Evolutionary conservation across 2,329 filamentous ascomycete species (phyloP).

Genomic region (Ophiostoma tasmaniense): DNA sequence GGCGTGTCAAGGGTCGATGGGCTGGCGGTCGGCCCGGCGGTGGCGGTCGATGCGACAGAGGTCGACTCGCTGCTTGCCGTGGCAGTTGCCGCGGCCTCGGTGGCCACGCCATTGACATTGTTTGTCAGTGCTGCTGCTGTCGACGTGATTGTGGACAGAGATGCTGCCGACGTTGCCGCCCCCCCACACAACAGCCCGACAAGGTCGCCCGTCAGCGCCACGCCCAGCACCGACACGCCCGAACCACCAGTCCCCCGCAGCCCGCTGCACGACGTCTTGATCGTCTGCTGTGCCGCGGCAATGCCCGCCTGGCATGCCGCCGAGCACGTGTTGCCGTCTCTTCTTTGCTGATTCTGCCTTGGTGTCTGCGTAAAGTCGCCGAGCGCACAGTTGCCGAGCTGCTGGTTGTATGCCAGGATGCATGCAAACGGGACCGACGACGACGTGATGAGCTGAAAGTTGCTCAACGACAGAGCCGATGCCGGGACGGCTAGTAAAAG

Average conservation of each 20-base stretch:
- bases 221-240: constrained; percentile 36
- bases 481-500: constrained; percentile 19
- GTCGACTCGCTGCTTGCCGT: no score
- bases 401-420: constrained; percentile 35
- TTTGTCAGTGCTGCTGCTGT: background rate
- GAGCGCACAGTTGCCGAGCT: constrained; percentile 31
- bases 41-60: no score
- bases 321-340: constrained; percentile 30
- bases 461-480: constrained; percentile 30
- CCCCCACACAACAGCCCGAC: constrained; percentile 30
- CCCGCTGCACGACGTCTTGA: constrained; percentile 63
- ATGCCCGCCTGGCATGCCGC: constrained; percentile 44
- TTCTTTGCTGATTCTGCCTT: background rate
- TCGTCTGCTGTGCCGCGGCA: constrained; percentile 66
- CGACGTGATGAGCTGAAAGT: constrained; percentile 34
- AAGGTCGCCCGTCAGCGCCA: constrained; percentile 31
- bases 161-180: no score
- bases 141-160: no score
- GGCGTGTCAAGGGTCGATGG: no score
- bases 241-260: background rate
- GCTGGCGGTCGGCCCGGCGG: no score
- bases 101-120: background rate
- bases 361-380: constrained; percentile 29
- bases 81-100: background rate
- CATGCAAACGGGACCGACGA: constrained; percentile 32